Evolutionary conservation across 306 rosid genomes (phyloP).

Genomic region (Dryas alaskensis): DNA sequence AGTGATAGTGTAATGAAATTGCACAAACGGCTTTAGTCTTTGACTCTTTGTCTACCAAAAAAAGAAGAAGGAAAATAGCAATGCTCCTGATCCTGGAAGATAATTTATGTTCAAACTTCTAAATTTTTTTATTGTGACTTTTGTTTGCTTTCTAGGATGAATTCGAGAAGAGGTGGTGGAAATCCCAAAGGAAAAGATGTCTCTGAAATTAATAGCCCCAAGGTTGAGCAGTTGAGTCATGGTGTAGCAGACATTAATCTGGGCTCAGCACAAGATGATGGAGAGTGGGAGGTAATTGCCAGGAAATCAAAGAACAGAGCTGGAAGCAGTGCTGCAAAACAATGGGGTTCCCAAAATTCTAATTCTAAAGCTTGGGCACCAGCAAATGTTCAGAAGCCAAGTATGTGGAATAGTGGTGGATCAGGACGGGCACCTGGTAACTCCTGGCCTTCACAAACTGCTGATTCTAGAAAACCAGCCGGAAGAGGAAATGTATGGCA

Average conservation of each 20-base stretch:
- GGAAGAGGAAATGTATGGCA: conserved; percentile 52
- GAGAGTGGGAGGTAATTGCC: conserved; percentile 66
- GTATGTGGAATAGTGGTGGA: background rate
- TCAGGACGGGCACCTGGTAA: conserved; percentile 15
- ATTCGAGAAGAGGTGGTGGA: conserved; percentile 51
- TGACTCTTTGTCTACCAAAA: background rate
- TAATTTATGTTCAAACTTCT: background rate
- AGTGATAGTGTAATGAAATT: background rate
- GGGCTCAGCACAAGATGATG: conserved; percentile 42
- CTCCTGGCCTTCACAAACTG: conserved; percentile 27
- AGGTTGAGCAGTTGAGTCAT: conserved; percentile 45
- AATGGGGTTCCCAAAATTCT: conserved; percentile 23
- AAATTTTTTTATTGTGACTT: background rate
- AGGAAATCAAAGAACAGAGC: conserved; percentile 66
- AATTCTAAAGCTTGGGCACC: conserved; percentile 10
- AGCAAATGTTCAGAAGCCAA: conserved; percentile 13
- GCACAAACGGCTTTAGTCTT: background rate
- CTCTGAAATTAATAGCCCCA: conserved; percentile 24
- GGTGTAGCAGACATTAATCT: conserved; percentile 45
- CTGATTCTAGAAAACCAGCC: conserved; percentile 42
- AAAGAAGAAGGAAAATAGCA: background rate
- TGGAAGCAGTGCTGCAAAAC: conserved; percentile 49
- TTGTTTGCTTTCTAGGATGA: conserved; percentile 26
- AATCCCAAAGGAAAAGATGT: conserved; percentile 44
- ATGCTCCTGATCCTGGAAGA: background rate